Evolutionary conservation across 2,329 filamentous ascomycete genomes (phyloP).

Genomic region (Sclerotinia subarctica): DNA sequence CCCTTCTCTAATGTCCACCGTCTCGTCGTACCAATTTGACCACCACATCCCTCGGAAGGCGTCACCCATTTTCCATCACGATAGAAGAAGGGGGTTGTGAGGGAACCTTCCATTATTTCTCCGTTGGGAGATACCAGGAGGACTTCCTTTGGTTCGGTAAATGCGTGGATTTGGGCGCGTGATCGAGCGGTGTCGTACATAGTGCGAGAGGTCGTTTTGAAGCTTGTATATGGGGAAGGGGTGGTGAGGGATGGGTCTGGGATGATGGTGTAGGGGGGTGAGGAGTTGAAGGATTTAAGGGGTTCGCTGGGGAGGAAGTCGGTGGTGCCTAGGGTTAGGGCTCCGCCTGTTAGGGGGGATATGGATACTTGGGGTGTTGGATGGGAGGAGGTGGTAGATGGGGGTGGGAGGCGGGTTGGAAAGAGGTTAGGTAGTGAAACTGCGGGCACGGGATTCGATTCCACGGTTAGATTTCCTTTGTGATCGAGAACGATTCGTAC

Average conservation of each 20-base stretch:
- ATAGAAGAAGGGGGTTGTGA: conserved; percentile 80
- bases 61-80: conserved; percentile 74
- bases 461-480: conserved; percentile 48
- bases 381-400: conserved; percentile 31
- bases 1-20: conserved; percentile 73
- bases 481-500: conserved; percentile 54
- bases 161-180: conserved; percentile 51
- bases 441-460: conserved; percentile 40
- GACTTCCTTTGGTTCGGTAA: conserved; percentile 57
- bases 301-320: conserved; percentile 33
- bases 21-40: conserved; percentile 77
- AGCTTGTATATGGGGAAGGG: conserved; percentile 65
- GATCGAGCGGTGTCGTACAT: conserved; percentile 69
- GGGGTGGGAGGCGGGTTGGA: conserved; percentile 53
- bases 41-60: conserved; percentile 71
- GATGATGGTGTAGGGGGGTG: conserved; percentile 20
- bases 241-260: conserved; percentile 42
- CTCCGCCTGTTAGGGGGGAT: conserved; percentile 35
- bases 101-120: conserved; percentile 80
- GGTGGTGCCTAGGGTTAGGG: conserved; percentile 28
- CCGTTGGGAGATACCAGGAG: conserved; percentile 63
- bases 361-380: conserved; percentile 19
- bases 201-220: conserved; percentile 76
- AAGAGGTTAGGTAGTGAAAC: conserved; percentile 53
- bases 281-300: conserved; percentile 17